These are phyloP conservation scores for Dunaliella primolecta DNA, from an alignment of 139 green algal genomes.

Conservation along the genomic window DNA sequence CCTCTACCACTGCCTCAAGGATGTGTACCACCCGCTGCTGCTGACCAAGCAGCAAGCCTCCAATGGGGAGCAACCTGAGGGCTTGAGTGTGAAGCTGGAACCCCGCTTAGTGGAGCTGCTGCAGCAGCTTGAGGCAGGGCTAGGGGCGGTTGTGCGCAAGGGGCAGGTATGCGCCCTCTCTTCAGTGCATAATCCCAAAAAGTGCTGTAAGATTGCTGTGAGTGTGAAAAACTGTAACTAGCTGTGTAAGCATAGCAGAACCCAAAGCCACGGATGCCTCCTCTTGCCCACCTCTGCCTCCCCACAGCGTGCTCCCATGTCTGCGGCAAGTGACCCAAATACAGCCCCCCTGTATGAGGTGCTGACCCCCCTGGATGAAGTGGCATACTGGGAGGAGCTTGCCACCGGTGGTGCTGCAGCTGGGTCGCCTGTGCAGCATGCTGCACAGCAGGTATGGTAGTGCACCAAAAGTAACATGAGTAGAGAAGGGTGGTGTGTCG, in stretches of 20 bases:
- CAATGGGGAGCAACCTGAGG: neutral
- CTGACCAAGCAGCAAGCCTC: neutral
- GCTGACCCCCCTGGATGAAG: constrained; percentile 53
- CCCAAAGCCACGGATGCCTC: too few relatives aligned
- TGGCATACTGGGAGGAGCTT: constrained; percentile 60
- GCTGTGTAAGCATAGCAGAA: too few relatives aligned
- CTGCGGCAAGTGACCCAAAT: constrained; percentile 26
- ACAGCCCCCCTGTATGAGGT: constrained; percentile 42
- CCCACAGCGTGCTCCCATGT: neutral
- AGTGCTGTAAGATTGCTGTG: too few relatives aligned
- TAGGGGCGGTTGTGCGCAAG: constrained; percentile 46
- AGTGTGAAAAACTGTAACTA: too few relatives aligned
- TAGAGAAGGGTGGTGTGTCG: too few relatives aligned
- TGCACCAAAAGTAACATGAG: constrained; percentile 13
- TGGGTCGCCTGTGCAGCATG: constrained; percentile 15
- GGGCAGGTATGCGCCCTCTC: constrained; percentile 27
- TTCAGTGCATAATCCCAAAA: too few relatives aligned
- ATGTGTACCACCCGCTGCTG: constrained; percentile 56
- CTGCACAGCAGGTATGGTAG: constrained; percentile 27
- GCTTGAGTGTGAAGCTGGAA: constrained; percentile 23
- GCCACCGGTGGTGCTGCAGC: constrained; percentile 19
- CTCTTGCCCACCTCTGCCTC: too few relatives aligned
- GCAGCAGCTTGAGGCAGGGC: constrained; percentile 53
- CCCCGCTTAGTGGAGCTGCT: constrained; percentile 52
- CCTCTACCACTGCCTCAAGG: constrained; percentile 55